Evolutionary conservation across 2,329 filamentous ascomycete species (phyloP).

Genomic region (Botrytis hyacinthi): DNA sequence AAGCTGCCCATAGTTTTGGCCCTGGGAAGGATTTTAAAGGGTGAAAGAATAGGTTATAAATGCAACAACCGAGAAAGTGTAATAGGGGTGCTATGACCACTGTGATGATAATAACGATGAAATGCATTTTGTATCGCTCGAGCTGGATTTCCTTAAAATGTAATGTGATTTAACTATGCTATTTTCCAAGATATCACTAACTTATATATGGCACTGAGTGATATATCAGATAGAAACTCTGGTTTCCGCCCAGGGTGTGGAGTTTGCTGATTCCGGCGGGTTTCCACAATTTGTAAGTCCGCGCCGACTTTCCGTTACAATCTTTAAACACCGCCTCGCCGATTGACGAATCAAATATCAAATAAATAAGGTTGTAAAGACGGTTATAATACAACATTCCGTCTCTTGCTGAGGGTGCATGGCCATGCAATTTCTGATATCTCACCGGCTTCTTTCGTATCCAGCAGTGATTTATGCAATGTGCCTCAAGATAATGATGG

Average conservation of each 20-base stretch:
- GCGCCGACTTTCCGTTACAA: neutral
- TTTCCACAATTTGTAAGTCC: neutral
- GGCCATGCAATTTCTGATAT: neutral
- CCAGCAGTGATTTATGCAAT: neutral
- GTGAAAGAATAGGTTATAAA: constrained; percentile 26
- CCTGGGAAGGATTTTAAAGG: constrained; percentile 25
- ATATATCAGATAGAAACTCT: neutral
- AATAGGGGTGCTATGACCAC: neutral
- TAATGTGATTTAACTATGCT: too few species aligned
- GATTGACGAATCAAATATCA: neutral
- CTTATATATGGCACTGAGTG: neutral
- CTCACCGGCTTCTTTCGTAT: too few species aligned
- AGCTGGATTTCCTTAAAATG: neutral
- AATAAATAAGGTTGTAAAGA: neutral
- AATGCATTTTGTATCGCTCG: neutral
- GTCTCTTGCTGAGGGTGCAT: neutral
- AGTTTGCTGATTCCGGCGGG: neutral
- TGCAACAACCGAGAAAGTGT: neutral
- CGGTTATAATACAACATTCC: neutral
- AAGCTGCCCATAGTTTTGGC: constrained; percentile 17
- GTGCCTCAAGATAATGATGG: neutral
- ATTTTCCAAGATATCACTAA: neutral
- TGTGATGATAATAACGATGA: too few species aligned
- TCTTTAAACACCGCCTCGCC: neutral
- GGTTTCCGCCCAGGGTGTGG: neutral